A percentile compares a stretch with the other conserved stretches of the same genome.
These are phyloP conservation scores for Neospora caninum DNA, from an alignment of 169 alveolate species.

Conservation along the genomic window DNA sequence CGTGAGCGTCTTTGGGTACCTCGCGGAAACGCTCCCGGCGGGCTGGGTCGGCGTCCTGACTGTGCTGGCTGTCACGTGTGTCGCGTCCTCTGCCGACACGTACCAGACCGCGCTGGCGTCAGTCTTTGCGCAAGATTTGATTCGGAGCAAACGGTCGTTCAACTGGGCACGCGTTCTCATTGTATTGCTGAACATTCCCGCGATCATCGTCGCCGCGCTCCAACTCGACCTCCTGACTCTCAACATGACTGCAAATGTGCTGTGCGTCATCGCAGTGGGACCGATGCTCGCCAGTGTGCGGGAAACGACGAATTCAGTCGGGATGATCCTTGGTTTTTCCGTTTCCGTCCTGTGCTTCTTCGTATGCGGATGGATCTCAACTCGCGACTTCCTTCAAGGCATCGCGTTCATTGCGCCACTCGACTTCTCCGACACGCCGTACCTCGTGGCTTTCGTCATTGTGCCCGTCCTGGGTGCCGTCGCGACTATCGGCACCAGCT, in stretches of 20 bases:
- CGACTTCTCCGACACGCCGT: constrained; percentile 45
- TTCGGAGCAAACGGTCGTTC: background rate
- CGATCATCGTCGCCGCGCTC: constrained; percentile 40
- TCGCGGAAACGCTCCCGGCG: constrained; percentile 34
- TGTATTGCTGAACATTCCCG: constrained; percentile 58
- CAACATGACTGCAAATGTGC: constrained; percentile 45
- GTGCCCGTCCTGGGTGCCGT: constrained; percentile 50
- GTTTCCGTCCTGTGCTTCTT: background rate
- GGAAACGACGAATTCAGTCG: background rate
- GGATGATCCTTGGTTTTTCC: constrained; percentile 46
- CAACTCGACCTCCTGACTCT: constrained; percentile 46
- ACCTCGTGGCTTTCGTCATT: constrained; percentile 34
- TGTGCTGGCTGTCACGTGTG: constrained; percentile 67
- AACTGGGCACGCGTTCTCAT: constrained; percentile 66
- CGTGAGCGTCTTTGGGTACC: constrained; percentile 40
- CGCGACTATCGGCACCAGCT: constrained; percentile 25
- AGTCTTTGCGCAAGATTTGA: constrained; percentile 49
- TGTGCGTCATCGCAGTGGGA: constrained; percentile 54
- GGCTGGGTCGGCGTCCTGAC: constrained; percentile 46
- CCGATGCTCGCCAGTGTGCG: constrained; percentile 48
- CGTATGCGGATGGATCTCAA: constrained; percentile 3
- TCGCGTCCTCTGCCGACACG: constrained; percentile 67
- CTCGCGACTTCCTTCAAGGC: background rate
- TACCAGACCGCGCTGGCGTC: constrained; percentile 62
- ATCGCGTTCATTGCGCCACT: constrained; percentile 53